Percentiles rank a stretch among this genome's conserved stretches.
These are phyloP conservation scores for Balakata baccata DNA, from an alignment of 345 rosid genomes.

Conservation along the genomic window DNA sequence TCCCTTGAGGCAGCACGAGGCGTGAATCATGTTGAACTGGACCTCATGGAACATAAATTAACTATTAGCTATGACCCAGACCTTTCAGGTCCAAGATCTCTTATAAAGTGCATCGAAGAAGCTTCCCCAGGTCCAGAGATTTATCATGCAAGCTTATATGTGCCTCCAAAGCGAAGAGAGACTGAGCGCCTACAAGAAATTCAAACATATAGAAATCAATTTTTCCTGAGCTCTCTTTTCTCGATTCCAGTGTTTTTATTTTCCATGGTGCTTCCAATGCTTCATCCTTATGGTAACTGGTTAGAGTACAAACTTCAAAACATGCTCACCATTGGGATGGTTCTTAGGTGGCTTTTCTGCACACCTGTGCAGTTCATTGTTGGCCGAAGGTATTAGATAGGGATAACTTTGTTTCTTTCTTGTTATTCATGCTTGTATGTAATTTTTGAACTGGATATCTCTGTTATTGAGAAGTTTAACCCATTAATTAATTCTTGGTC, in stretches of 20 bases:
- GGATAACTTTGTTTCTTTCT: background rate
- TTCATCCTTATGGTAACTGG: conserved; percentile 62
- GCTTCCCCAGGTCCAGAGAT: conserved; percentile 32
- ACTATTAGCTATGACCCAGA: conserved; percentile 59
- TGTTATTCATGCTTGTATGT: background rate
- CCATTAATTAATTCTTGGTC: conserved; percentile 2
- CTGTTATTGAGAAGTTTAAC: background rate
- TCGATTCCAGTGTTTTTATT: conserved; percentile 56
- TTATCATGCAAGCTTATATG: conserved; percentile 49
- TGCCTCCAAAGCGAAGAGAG: conserved; percentile 53
- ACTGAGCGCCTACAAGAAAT: conserved; percentile 51
- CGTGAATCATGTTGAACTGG: conserved; percentile 56
- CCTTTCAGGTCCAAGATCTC: conserved; percentile 59
- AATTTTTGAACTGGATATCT: conserved; percentile 9
- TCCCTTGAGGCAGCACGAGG: conserved; percentile 51
- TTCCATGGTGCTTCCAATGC: conserved; percentile 75
- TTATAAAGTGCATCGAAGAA: conserved; percentile 44
- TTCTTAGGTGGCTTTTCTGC: conserved; percentile 66
- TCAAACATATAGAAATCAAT: conserved; percentile 49
- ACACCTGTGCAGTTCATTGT: conserved; percentile 69
- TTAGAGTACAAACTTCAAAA: conserved; percentile 47
- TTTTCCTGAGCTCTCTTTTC: conserved; percentile 56
- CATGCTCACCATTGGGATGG: conserved; percentile 54
- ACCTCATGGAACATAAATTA: conserved; percentile 42
- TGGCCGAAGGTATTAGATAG: conserved; percentile 52